These are phyloP conservation scores for Nakaseomyces glabratus DNA, from an alignment of 1,139 yeast genomes.

Conservation along the genomic window DNA sequence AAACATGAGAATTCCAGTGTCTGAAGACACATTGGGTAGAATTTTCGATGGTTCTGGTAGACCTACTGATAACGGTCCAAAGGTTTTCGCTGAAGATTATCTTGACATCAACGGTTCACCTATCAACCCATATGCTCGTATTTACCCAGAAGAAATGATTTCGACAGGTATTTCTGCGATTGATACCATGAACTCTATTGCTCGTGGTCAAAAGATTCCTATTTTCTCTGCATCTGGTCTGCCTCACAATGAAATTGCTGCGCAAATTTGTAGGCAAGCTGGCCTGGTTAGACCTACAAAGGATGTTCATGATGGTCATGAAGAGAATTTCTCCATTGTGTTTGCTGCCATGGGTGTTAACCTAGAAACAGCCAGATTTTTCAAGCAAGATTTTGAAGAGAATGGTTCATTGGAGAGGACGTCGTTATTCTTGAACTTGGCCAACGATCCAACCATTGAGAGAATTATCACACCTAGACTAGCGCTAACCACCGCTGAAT, in stretches of 20 bases:
- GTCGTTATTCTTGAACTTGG: conserved; percentile 89
- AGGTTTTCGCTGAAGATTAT: conserved; percentile 96
- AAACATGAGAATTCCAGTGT: conserved; percentile 83
- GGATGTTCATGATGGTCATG: conserved; percentile 99
- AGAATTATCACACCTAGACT: conserved; percentile 98
- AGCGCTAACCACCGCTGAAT: conserved; percentile 98
- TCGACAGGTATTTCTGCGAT: conserved; percentile 97
- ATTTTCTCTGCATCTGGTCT: conserved; percentile 98
- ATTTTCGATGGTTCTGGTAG: conserved; percentile 98
- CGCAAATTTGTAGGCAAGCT: conserved; percentile 99
- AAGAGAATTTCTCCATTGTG: conserved; percentile 96
- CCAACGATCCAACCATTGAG: conserved; percentile 98
- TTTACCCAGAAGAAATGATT: conserved; percentile 99
- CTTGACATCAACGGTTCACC: conserved; percentile 98
- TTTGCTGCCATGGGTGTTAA: conserved; percentile 98
- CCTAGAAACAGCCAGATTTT: conserved; percentile 82
- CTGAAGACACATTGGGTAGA: conserved; percentile 96
- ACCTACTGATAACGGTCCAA: conserved; percentile 97
- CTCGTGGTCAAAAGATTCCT: conserved; percentile 99
- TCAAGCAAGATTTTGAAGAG: conserved; percentile 98
- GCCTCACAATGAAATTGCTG: conserved; percentile 99
- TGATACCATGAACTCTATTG: conserved; percentile 98
- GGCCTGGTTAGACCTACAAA: conserved; percentile 98
- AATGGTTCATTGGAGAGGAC: conserved; percentile 98
- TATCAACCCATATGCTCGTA: conserved; percentile 94